phyloP scores from a whole-genome alignment of 2,329 filamentous ascomycete species.

The Penicillium verrucosum region DNA sequence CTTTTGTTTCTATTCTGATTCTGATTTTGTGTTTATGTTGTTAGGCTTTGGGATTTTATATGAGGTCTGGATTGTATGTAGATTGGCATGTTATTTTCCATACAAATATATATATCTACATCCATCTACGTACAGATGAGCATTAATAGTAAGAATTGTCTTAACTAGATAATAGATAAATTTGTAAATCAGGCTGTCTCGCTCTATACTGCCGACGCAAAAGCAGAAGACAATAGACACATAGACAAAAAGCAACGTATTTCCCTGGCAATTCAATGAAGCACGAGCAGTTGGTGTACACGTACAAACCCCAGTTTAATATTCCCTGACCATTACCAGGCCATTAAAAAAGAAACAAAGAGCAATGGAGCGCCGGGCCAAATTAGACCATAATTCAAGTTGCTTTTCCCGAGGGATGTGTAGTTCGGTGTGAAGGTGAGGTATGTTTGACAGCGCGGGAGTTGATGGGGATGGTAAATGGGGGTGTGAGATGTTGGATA shows the following conservation, averaged over 20 bases:
- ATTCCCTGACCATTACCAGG: background rate
- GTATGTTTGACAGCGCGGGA: background rate
- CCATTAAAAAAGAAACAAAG: background rate
- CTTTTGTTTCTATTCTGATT: too few species aligned
- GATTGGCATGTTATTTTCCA: background rate
- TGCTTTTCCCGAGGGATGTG: background rate
- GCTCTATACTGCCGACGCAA: conserved; percentile 1
- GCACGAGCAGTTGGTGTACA: conserved; percentile 3
- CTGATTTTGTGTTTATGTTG: background rate
- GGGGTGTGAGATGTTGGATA: background rate
- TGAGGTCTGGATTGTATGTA: background rate
- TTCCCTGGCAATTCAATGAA: background rate
- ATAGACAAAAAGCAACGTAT: background rate
- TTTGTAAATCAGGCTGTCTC: background rate
- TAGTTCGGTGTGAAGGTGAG: background rate
- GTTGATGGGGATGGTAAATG: background rate
- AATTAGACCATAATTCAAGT: conserved; percentile 1
- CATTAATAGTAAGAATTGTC: background rate
- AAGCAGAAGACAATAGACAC: background rate
- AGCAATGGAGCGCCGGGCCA: conserved; percentile 2
- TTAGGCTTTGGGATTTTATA: background rate
- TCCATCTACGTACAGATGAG: background rate
- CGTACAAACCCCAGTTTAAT: background rate
- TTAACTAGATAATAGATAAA: background rate
- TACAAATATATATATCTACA: background rate